These are phyloP conservation scores for Talaromyces amestolkiae DNA, from an alignment of 2,329 filamentous ascomycete species.

Conservation along the genomic window DNA sequence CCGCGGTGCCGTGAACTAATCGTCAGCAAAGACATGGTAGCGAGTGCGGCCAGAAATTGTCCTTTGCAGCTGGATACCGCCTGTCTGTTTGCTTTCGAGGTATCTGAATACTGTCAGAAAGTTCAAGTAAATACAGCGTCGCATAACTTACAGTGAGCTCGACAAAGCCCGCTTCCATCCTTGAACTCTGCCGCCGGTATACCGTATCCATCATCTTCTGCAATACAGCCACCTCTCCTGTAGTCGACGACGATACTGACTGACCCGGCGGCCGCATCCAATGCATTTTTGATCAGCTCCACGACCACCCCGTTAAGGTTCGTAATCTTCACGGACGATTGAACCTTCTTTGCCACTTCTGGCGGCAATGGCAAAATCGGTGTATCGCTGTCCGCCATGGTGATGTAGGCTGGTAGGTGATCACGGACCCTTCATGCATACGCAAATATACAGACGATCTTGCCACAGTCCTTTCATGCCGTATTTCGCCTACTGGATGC, in stretches of 20 bases:
- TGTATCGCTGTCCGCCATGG: constrained; percentile 26
- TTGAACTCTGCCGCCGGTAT: constrained; percentile 72
- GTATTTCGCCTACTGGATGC: not conserved
- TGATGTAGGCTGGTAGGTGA: not conserved
- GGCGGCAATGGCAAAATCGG: constrained; percentile 67
- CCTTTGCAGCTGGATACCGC: constrained; percentile 66
- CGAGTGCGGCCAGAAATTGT: constrained; percentile 73
- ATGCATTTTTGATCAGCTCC: constrained; percentile 75
- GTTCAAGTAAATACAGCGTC: not conserved
- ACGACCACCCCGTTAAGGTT: constrained; percentile 68
- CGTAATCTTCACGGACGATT: constrained; percentile 77
- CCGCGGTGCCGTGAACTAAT: constrained; percentile 67
- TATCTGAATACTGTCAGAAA: constrained; percentile 55
- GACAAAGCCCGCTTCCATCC: constrained; percentile 68
- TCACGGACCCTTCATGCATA: not conserved
- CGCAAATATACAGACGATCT: no score
- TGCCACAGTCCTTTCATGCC: not conserved
- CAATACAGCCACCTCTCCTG: constrained; percentile 67
- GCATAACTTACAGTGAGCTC: constrained; percentile 60
- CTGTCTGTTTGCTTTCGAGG: constrained; percentile 65
- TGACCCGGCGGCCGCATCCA: constrained; percentile 73
- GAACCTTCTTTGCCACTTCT: constrained; percentile 73
- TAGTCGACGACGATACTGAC: constrained; percentile 73
- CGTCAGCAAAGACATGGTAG: constrained; percentile 70
- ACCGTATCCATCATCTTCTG: constrained; percentile 82